Base-by-base conservation (phyloP, 371 early-diverging fungal species). In the Mortierella sp. region DNA sequence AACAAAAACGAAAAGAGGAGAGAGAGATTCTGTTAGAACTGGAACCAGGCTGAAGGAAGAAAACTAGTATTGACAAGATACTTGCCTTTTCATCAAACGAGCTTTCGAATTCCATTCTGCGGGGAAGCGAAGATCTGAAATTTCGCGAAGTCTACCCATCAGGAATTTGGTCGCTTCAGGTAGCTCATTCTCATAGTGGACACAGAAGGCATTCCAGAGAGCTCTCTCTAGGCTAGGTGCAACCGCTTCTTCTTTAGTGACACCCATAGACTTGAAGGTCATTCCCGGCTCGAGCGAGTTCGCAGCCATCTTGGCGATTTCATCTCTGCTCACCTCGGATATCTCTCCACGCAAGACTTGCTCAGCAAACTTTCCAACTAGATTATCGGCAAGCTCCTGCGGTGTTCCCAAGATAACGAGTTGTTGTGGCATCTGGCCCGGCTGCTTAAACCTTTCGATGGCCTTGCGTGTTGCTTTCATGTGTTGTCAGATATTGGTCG, bases 61-160 rank as follows among this genome's bases (percentile, higher is more conserved):
- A 23, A 48, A n/a, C 44, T 28, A 12, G 29, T n/a, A 55, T 23
- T 55, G 29, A n/a, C 7, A 28, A 61, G 45, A 43, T 6, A 21
- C 51, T 23, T 81, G 89, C 90, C 92, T 83, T 61, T 91, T 86
- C 85, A 92, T 86, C 53, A 85, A 81, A 43, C 97, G 88, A 7
- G 96, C 92, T 19, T 82, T 84, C 0, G 90, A 88, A 81, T 88
- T 88, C 93, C 94, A 94, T 67, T 94, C 94, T n/a, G 87, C 85
- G 1, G 97, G 97, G 59, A 81, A 89, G 30, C 93, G 85, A 45
- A 96, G 66, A 70, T 95, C 95, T 48, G 89, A 89, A 26, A 93
- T 79, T 46, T 86, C 82, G 60, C 89, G 86, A 30, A 95, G 80
- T 23, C 64, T 62, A 4, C 44, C n/a, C 25, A 79, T 50, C 56